These are phyloP conservation scores for Fraxinus dipetala DNA, from an alignment of 305 asterid genomes.

Conservation along the genomic window DNA sequence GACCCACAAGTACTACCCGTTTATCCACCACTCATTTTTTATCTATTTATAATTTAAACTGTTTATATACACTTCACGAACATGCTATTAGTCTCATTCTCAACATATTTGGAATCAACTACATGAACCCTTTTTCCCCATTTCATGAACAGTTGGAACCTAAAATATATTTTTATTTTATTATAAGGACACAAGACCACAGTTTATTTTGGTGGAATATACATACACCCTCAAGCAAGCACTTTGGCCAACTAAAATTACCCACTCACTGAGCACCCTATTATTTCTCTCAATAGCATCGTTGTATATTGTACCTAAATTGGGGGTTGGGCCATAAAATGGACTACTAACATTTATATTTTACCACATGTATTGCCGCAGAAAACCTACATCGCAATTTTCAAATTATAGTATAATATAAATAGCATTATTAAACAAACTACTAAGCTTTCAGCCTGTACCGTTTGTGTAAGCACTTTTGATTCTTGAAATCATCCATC, in stretches of 20 bases:
- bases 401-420: not conserved
- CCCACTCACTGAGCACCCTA: not conserved
- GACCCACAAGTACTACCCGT: too few relatives aligned
- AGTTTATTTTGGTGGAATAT: not conserved
- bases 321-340: not conserved
- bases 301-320: not conserved
- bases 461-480: constrained; percentile 80
- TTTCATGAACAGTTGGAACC: not conserved
- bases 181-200: not conserved
- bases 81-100: not conserved
- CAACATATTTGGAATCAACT: not conserved
- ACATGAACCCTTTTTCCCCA: not conserved
- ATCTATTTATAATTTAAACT: too few relatives aligned
- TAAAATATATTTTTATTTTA: not conserved
- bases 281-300: not conserved
- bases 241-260: not conserved
- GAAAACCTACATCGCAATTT: not conserved
- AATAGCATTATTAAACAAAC: not conserved
- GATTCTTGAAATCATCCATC: constrained; percentile 94
- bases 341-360: not conserved
- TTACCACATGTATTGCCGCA: not conserved
- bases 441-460: constrained; percentile 25
- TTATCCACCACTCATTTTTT: too few relatives aligned
- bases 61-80: too few relatives aligned
- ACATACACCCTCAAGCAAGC: not conserved